Conservation (phyloP, 2,329 filamentous ascomycete species). For the Pseudogymnoascus sp. region DNA sequence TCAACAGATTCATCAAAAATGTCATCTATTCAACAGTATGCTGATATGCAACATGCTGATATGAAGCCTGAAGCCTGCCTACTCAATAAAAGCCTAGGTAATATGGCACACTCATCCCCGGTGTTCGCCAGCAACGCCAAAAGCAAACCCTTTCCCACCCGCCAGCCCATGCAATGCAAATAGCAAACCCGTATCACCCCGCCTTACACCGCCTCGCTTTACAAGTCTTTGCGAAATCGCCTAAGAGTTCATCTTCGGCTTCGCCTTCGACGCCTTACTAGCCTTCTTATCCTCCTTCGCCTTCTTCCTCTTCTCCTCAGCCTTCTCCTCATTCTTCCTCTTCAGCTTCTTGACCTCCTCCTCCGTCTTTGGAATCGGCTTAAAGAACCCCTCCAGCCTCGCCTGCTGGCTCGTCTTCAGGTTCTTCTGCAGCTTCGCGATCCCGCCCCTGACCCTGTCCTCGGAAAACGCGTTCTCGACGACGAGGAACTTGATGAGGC, state of each 20-base stretch:
- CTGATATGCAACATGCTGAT: not conserved
- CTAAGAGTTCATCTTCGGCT: slow-evolving; percentile 48
- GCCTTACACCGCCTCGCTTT: slow-evolving; percentile 20
- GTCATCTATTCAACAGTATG: not conserved
- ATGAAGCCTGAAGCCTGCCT: not conserved
- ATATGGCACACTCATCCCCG: not conserved
- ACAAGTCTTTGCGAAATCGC: slow-evolving; percentile 35
- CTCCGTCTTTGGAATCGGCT: slow-evolving; percentile 79
- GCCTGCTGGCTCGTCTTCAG: slow-evolving; percentile 86
- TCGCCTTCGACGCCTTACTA: slow-evolving; percentile 84
- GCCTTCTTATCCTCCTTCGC: slow-evolving; percentile 90
- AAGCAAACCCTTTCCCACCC: not conserved
- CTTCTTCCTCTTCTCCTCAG: slow-evolving; percentile 91
- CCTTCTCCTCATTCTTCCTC: slow-evolving; percentile 87
- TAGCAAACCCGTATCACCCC: not conserved
- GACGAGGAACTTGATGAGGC: slow-evolving; percentile 81
- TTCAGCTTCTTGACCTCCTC: slow-evolving; percentile 79
- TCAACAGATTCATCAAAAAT: not conserved
- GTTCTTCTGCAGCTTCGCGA: slow-evolving; percentile 75
- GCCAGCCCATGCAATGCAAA: slow-evolving; percentile 5
- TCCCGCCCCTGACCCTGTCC: slow-evolving; percentile 76
- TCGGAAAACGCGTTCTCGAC: slow-evolving; percentile 95
- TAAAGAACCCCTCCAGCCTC: slow-evolving; percentile 93
- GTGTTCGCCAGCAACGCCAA: not conserved
- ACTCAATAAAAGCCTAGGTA: not conserved